Conservation (phyloP, 1,139 yeast genomes). For the Zygosaccharomyces sapae region DNA sequence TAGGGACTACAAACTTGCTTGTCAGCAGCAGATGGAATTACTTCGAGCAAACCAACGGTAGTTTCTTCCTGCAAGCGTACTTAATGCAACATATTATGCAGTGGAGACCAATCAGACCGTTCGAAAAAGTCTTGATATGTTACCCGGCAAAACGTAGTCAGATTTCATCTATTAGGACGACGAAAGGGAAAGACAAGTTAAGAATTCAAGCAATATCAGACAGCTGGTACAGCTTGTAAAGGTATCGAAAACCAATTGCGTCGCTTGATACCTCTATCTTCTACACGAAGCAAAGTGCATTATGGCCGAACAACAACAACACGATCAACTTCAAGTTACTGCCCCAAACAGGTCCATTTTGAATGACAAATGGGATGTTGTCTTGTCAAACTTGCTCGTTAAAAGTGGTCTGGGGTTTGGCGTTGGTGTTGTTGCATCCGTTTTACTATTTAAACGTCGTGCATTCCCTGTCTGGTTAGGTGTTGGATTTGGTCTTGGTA, state of each 20-base stretch:
- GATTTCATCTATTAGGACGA: not conserved
- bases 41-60: too few relatives aligned
- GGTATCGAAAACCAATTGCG: not conserved
- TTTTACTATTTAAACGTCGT: conserved; percentile 84
- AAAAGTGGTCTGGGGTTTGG: conserved; percentile 98
- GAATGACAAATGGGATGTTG: conserved; percentile 95
- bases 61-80: too few relatives aligned
- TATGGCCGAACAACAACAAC: conserved; percentile 30
- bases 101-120: conserved; percentile 6
- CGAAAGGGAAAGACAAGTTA: not conserved
- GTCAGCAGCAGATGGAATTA: too few relatives aligned
- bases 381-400: conserved; percentile 86
- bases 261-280: not conserved
- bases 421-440: conserved; percentile 93
- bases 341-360: conserved; percentile 65
- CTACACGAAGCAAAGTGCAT: not conserved
- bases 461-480: conserved; percentile 97
- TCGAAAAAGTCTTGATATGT: too few relatives aligned
- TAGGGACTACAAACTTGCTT: too few relatives aligned
- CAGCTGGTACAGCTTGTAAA: not conserved
- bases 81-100: not conserved
- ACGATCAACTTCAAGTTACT: conserved; percentile 29
- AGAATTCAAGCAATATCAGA: too few relatives aligned
- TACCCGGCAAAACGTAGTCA: too few relatives aligned
- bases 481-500: conserved; percentile 91